Conservation (phyloP, 441 rosid species). For the Erodium texanum region DNA sequence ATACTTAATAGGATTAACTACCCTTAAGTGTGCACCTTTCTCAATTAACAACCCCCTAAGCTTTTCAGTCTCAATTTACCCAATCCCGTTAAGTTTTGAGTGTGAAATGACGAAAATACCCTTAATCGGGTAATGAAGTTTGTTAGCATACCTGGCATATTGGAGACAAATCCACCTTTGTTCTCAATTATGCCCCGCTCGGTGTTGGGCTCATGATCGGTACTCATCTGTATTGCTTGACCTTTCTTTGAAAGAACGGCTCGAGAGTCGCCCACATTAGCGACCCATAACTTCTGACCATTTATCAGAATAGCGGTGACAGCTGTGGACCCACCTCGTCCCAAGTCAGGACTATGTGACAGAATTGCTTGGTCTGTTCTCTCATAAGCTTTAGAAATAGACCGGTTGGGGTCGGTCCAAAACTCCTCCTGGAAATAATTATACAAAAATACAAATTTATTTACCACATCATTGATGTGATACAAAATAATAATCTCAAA, state of each 20-base stretch:
- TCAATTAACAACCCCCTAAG: too few species aligned
- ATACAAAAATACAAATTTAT: not conserved
- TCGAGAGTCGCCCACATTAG: constrained; percentile 64
- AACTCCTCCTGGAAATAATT: constrained; percentile 45
- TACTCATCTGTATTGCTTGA: constrained; percentile 37
- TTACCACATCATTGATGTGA: too few species aligned
- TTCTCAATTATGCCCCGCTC: constrained; percentile 51
- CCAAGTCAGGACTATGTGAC: constrained; percentile 44
- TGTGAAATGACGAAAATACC: too few species aligned
- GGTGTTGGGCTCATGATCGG: constrained; percentile 54
- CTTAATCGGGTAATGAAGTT: too few species aligned
- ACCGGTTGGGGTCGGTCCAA: constrained; percentile 38
- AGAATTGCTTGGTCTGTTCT: constrained; percentile 53
- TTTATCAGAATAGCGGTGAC: constrained; percentile 56
- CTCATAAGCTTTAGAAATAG: constrained; percentile 53
- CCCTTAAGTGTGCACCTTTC: too few species aligned
- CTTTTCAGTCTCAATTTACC: too few species aligned
- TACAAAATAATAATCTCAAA: not conserved
- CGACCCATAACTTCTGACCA: constrained; percentile 48
- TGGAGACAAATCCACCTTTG: constrained; percentile 62
- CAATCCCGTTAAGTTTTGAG: too few species aligned
- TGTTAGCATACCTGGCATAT: constrained; percentile 47
- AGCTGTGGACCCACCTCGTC: constrained; percentile 66
- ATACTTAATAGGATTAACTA: too few species aligned
- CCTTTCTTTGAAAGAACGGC: constrained; percentile 51